phyloP scores from a whole-genome alignment of 2,329 filamentous ascomycete species.

The Colletotrichum sp. region DNA sequence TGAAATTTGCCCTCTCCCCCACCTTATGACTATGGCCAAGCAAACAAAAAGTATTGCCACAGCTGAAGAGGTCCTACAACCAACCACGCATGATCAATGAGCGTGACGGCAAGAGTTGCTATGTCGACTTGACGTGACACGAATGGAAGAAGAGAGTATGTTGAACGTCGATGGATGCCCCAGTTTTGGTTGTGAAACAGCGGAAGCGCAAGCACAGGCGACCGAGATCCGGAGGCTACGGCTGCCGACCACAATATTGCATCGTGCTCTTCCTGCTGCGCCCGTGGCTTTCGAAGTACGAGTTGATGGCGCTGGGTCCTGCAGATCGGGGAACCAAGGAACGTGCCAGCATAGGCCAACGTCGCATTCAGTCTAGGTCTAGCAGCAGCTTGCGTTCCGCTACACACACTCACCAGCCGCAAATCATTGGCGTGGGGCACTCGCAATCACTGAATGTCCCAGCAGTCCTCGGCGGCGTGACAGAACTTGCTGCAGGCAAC shows the following conservation, averaged over 20 bases:
- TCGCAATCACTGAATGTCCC: constrained; percentile 81
- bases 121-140: constrained; percentile 72
- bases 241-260: not conserved
- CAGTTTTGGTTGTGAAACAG: constrained; percentile 86
- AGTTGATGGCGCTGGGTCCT: not conserved
- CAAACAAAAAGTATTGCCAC: no score
- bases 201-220: constrained; percentile 73
- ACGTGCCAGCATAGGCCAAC: constrained; percentile 17
- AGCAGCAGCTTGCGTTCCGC: not conserved
- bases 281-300: not conserved
- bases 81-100: constrained; percentile 23
- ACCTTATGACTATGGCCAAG: constrained; percentile 14
- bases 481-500: constrained; percentile 99
- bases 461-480: constrained; percentile 95
- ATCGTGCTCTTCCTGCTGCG: not conserved
- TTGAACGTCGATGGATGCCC: constrained; percentile 80
- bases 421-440: not conserved
- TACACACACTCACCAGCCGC: not conserved
- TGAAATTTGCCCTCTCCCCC: not conserved
- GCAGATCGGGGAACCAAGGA: constrained; percentile 17
- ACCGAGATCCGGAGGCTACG: constrained; percentile 56
- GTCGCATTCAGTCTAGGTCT: not conserved
- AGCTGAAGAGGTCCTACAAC: not conserved
- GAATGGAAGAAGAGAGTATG: constrained; percentile 63
- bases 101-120: constrained; percentile 41